Percentiles rank a stretch among this genome's conserved stretches.
phyloP scores from a whole-genome alignment of 2,329 filamentous ascomycete genomes.

The Sporothrix luriei region DNA sequence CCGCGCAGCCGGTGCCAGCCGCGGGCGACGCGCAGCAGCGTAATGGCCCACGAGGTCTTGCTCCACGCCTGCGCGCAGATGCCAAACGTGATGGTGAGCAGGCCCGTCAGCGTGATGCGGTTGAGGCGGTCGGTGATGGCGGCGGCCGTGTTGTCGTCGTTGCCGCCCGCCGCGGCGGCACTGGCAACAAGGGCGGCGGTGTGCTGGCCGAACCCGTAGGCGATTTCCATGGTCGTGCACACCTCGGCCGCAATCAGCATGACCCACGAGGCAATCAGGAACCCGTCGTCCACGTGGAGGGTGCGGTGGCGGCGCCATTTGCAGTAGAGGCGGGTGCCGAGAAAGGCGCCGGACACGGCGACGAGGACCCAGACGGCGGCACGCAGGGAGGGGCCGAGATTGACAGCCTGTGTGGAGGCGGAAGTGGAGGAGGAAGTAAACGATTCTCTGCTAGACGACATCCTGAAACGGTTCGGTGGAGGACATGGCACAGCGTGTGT shows the following conservation, averaged over 20 bases:
- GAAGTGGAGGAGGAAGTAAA: not conserved
- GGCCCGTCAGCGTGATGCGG: slow-evolving; percentile 33
- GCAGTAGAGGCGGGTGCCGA: slow-evolving; percentile 40
- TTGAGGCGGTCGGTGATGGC: slow-evolving; percentile 12
- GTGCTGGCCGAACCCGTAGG: not conserved
- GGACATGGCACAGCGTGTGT: not conserved
- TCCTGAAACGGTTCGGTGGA: not conserved
- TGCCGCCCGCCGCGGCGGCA: not conserved
- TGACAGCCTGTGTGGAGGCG: not conserved
- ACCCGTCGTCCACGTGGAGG: slow-evolving; percentile 39
- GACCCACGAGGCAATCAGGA: slow-evolving; percentile 39
- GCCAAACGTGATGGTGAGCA: slow-evolving; percentile 38
- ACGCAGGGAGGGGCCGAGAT: not conserved
- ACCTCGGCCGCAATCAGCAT: not conserved
- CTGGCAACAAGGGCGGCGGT: not conserved
- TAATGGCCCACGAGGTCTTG: slow-evolving; percentile 47
- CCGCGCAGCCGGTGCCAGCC: slow-evolving; percentile 37
- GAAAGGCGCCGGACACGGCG: not conserved
- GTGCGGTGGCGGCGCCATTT: slow-evolving; percentile 37
- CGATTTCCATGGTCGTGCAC: not conserved
- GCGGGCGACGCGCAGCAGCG: slow-evolving; percentile 43
- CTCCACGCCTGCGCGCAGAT: slow-evolving; percentile 42
- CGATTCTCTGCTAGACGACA: not conserved
- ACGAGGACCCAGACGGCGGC: not conserved
- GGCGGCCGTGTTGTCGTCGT: not conserved